Base-by-base conservation (phyloP, 371 early-diverging fungal species). In the Basidiobolus meristosporus region DNA sequence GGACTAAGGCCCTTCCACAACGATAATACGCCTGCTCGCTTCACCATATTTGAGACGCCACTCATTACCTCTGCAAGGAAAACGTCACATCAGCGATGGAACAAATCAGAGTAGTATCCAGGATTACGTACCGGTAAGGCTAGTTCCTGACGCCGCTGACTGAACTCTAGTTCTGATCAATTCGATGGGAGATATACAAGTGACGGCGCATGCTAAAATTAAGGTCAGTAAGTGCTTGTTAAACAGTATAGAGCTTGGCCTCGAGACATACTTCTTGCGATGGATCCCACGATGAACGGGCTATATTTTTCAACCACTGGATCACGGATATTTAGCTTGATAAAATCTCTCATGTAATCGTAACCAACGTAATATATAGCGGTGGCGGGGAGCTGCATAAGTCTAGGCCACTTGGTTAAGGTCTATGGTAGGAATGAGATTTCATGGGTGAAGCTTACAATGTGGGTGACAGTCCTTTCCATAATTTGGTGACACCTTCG, bases 351-450 rank as follows among this genome's bases (percentile, higher is more conserved):
- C 20, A 90, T 45, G 34, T 73, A 62, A 51, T 95, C 96, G 51
- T 93, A 95, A 3, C 92, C 92, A 2, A 87, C 74, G 63, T 86
- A 92, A 45, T 95, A 95, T 15, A 91, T 73, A 16, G 89, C 78
- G 3, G 88, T 92, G 10, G 90, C 73, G 1, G 96, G 96, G 1
- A 89, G 69, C 6, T 87, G 77, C 73, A 89, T 85, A 31, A 81
- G 51, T 4, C 65, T 63, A 45, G n/a, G 15, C 39, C 1, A n/a
- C n/a, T 6, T 38, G 20, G 42, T 10, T 2, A 19, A 39, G 6
- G 28, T 36, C 23, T 14, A 22, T n/a, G n/a, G n/a, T n/a, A n/a
- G n/a, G n/a, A n/a, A n/a, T n/a, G n/a, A n/a, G n/a, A n/a, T n/a
- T 17, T 17, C 15, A 20, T 17, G 19, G 19, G 7, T 7, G 10